A percentile compares a stretch with the other conserved stretches of the same genome.
Evolutionary conservation across 495 filamentous ascomycete genomes (phyloP).

Genomic region (Penicillium diatomitis): DNA sequence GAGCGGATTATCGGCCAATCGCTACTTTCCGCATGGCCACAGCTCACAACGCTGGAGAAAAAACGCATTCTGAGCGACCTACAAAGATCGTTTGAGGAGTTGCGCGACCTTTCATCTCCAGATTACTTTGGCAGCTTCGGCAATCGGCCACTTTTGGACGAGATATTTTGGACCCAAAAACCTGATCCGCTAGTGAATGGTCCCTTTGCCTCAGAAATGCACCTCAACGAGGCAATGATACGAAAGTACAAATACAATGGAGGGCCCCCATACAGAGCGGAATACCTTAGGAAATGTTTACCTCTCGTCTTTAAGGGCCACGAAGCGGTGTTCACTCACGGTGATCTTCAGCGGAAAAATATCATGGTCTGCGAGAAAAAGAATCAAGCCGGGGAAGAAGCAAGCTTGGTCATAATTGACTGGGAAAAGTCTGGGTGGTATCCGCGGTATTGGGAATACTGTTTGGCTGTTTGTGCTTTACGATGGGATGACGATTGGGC

Average conservation of each 20-base stretch:
- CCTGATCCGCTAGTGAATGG: conserved; percentile 18
- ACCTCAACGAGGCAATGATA: conserved; percentile 22
- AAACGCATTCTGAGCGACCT: conserved; percentile 18
- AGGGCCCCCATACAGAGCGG: conserved; percentile 14
- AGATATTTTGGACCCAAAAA: conserved; percentile 18
- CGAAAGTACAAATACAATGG: conserved; percentile 17
- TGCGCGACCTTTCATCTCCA: conserved; percentile 21
- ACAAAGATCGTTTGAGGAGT: conserved; percentile 19
- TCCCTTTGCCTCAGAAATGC: conserved; percentile 22
- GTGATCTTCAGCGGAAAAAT: conserved; percentile 16
- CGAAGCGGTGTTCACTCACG: conserved; percentile 12
- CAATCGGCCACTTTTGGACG: conserved; percentile 21
- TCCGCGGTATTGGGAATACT: conserved; percentile 38
- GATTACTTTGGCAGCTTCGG: conserved; percentile 25
- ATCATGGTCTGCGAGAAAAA: conserved; percentile 4
- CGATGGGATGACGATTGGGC: conserved; percentile 30
- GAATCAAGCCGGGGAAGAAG: conserved; percentile 12
- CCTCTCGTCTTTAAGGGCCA: conserved; percentile 12
- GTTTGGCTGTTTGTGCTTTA: conserved; percentile 15
- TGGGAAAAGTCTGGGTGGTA: conserved; percentile 38
- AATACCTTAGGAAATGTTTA: conserved; percentile 24
- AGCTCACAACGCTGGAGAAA: conserved; percentile 20
- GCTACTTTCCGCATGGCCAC: conserved; percentile 22
- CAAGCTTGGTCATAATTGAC: conserved; percentile 24
- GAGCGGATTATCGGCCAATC: conserved; percentile 24